A percentile compares a stretch with the other conserved stretches of the same genome.
phyloP scores from a whole-genome alignment of 2,329 filamentous ascomycete species.

The Cyclaneusma minus region DNA sequence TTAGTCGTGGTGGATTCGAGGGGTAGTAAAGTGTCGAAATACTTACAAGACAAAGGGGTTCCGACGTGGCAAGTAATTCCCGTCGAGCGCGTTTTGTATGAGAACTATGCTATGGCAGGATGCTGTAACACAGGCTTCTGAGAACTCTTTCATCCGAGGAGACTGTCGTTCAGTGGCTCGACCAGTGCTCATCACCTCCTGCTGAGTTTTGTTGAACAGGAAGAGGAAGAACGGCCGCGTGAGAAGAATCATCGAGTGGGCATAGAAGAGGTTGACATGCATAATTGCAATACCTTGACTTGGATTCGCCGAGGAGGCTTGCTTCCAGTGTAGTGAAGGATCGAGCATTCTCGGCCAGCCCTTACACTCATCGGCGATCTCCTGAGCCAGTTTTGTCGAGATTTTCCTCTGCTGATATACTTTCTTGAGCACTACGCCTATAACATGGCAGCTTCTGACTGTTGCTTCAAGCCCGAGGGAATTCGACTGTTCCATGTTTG shows the following conservation, averaged over 20 bases:
- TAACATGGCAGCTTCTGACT: slow-evolving; percentile 39
- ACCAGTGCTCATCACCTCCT: slow-evolving; percentile 16
- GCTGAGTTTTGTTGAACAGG: slow-evolving; percentile 30
- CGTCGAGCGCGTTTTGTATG: slow-evolving; percentile 27
- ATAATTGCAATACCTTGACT: slow-evolving; percentile 41
- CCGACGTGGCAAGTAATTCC: slow-evolving; percentile 29
- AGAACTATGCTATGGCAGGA: slow-evolving; percentile 33
- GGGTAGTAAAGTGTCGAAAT: not conserved
- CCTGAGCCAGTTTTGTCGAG: slow-evolving; percentile 38
- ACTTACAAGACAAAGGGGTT: slow-evolving; percentile 42
- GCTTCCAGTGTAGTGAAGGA: slow-evolving; percentile 31
- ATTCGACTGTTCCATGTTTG: slow-evolving; percentile 17
- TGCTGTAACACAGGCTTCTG: slow-evolving; percentile 33
- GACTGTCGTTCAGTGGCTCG: slow-evolving; percentile 15
- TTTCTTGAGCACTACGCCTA: slow-evolving; percentile 40
- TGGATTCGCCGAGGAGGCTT: slow-evolving; percentile 27
- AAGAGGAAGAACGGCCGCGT: slow-evolving; percentile 49
- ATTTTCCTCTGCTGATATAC: slow-evolving; percentile 45
- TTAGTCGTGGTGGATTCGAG: slow-evolving; percentile 2
- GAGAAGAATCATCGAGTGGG: slow-evolving; percentile 45
- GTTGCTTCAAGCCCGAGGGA: slow-evolving; percentile 33
- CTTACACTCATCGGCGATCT: slow-evolving; percentile 37
- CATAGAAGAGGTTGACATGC: slow-evolving; percentile 45
- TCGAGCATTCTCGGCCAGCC: slow-evolving; percentile 33
- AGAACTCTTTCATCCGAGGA: slow-evolving; percentile 28